Conservation (phyloP, 805 yeast species). For the Starmerella tilneyi region DNA sequence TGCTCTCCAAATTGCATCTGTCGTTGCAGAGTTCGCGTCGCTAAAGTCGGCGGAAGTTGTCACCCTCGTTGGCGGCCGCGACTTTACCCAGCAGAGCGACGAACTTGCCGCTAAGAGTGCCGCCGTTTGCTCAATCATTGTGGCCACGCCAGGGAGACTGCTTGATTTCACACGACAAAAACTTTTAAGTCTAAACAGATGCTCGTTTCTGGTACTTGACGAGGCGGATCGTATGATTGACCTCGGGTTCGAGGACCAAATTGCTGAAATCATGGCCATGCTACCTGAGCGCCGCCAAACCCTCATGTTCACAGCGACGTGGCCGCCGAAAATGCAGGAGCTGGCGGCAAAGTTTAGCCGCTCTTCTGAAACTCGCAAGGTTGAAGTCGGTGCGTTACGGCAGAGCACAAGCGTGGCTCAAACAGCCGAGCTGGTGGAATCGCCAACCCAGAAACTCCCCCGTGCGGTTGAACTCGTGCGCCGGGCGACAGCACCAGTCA, state of each 20-base stretch:
- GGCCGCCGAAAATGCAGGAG: constrained; percentile 62
- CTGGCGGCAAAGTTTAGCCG: constrained; percentile 54
- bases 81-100: constrained; percentile 59
- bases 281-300: constrained; percentile 54
- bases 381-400: constrained; percentile 28
- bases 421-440: constrained; percentile 42
- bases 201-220: constrained; percentile 68
- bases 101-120: constrained; percentile 48
- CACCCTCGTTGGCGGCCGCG: constrained; percentile 82
- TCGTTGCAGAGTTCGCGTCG: constrained; percentile 45
- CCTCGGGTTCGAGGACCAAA: constrained; percentile 81
- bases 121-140: constrained; percentile 45
- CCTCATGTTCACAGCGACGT: constrained; percentile 91
- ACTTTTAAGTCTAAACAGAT: constrained; percentile 47
- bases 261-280: constrained; percentile 46
- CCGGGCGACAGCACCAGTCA: constrained; percentile 36
- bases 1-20: constrained; percentile 73
- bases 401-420: constrained; percentile 41
- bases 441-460: not conserved
- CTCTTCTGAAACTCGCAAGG: constrained; percentile 50
- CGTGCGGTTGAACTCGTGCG: constrained; percentile 36
- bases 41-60: constrained; percentile 34
- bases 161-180: constrained; percentile 67
- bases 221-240: constrained; percentile 96
- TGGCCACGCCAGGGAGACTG: constrained; percentile 91